Percentiles rank a stretch among this genome's conserved stretches.
Evolutionary conservation across 257 asterid species (phyloP).

Genomic region (Dorcoceras hygrometricum): DNA sequence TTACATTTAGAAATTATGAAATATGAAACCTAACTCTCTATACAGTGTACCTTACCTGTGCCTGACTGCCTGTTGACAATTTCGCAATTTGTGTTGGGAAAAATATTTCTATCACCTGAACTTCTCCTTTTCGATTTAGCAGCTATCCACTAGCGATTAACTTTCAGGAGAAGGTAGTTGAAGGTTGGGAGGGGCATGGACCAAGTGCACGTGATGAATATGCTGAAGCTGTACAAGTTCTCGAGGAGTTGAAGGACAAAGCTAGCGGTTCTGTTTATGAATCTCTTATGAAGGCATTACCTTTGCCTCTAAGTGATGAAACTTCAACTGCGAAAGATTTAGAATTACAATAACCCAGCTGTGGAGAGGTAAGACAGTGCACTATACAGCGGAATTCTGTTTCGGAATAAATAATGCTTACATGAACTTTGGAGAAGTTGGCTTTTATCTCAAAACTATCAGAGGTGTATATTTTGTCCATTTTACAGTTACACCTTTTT

Average conservation of each 20-base stretch:
- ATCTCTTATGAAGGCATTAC: constrained; percentile 49
- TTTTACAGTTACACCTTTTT: constrained; percentile 10
- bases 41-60: neutral
- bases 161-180: constrained; percentile 83
- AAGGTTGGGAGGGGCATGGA: constrained; percentile 80
- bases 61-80: neutral
- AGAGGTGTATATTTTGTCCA: neutral
- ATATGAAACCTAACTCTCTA: too few species aligned
- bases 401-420: neutral
- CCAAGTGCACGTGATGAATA: constrained; percentile 67
- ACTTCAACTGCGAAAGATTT: constrained; percentile 17
- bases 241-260: constrained; percentile 62
- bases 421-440: neutral
- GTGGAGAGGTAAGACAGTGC: constrained; percentile 23
- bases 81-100: constrained; percentile 2
- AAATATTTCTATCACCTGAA: constrained; percentile 3
- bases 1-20: too few species aligned
- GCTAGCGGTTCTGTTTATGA: constrained; percentile 40
- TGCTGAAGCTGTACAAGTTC: constrained; percentile 58
- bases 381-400: neutral
- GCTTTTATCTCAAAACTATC: neutral
- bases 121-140: constrained; percentile 29
- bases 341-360: constrained; percentile 23
- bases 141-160: constrained; percentile 74
- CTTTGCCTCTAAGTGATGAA: constrained; percentile 31